Evolutionary conservation across 2,329 filamentous ascomycete species (phyloP).

Genomic region (Bipolaris cookei): DNA sequence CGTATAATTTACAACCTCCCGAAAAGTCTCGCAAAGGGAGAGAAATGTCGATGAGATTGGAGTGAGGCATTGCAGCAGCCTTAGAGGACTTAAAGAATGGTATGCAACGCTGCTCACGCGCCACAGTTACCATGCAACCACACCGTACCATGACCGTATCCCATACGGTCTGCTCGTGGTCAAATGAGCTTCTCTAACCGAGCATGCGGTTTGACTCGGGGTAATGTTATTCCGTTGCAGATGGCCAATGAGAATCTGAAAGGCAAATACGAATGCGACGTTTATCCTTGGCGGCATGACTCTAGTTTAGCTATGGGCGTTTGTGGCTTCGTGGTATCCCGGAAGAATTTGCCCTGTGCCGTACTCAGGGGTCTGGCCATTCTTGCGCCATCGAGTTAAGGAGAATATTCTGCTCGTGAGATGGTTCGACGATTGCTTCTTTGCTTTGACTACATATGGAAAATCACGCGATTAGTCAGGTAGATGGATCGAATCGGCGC

Average conservation of each 20-base stretch:
- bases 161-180: background rate
- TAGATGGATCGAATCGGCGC: background rate
- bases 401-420: background rate
- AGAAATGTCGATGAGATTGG: background rate
- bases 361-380: background rate
- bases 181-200: background rate
- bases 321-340: background rate
- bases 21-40: background rate
- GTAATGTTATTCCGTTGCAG: background rate
- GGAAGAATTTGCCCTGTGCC: background rate
- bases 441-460: background rate
- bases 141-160: background rate
- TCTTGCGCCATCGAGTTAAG: background rate
- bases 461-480: too few species aligned
- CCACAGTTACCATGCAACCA: background rate
- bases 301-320: conserved; percentile 4
- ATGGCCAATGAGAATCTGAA: background rate
- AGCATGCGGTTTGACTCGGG: background rate
- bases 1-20: background rate
- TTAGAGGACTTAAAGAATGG: background rate
- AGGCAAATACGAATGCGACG: background rate
- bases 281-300: too few species aligned
- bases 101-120: background rate
- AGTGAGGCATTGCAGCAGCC: background rate
- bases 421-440: background rate